Conservation (phyloP, 805 yeast genomes). For the Isabelozyma rhagii region DNA sequence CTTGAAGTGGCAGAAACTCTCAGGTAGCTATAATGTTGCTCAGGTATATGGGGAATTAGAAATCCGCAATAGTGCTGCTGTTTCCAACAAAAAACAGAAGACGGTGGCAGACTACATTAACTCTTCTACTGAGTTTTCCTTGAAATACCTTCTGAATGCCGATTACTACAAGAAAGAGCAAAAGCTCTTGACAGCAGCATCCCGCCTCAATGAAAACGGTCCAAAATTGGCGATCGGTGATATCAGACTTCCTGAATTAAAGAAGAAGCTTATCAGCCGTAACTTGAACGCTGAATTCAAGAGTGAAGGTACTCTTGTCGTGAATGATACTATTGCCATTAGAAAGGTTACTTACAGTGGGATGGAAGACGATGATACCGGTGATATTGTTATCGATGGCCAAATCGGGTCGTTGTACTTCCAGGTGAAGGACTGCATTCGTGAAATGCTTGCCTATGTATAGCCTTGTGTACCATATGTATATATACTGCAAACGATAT, state of each 20-base stretch:
- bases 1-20: conserved; percentile 79
- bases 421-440: conserved; percentile 67
- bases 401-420: conserved; percentile 71
- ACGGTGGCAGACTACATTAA: conserved; percentile 24
- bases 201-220: conserved; percentile 6
- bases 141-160: conserved; percentile 19
- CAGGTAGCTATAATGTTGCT: conserved; percentile 78
- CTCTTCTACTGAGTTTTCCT: conserved; percentile 27
- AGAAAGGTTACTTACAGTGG: conserved; percentile 53
- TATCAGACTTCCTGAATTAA: conserved; percentile 75
- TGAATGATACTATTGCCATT: conserved; percentile 73
- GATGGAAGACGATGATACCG: conserved; percentile 53
- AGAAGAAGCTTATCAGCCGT: conserved; percentile 52
- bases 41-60: conserved; percentile 72
- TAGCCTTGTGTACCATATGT: conserved; percentile 16
- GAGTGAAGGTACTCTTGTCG: conserved; percentile 89
- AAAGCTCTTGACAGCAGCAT: conserved; percentile 2
- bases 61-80: conserved; percentile 17
- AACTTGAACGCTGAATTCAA: conserved; percentile 81
- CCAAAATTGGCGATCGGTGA: conserved; percentile 80
- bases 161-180: conserved; percentile 11
- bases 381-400: conserved; percentile 86
- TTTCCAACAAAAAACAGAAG: conserved; percentile 13
- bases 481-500: neutral
- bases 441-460: conserved; percentile 73